Percentiles rank a stretch among this genome's conserved stretches.
Conservation (phyloP, 2,329 filamentous ascomycete species). For the Orbilia quercus region DNA sequence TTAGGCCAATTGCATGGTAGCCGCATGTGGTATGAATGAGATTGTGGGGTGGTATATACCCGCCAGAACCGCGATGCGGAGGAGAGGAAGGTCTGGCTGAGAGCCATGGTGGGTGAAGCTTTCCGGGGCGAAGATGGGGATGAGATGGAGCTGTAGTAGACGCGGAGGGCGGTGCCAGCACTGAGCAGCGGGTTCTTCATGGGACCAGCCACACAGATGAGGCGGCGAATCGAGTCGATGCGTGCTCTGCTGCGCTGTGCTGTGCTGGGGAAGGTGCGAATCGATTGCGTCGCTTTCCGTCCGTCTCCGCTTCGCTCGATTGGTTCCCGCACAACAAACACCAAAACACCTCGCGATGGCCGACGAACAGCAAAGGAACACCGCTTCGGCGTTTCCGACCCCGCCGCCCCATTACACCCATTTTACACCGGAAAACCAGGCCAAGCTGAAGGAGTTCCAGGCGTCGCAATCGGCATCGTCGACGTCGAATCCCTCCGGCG, state of each 20-base stretch:
- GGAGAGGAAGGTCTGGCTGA: slow-evolving; percentile 64
- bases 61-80: slow-evolving; percentile 68
- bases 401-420: slow-evolving; percentile 90
- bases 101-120: slow-evolving; percentile 58
- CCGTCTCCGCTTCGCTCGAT: slow-evolving; percentile 3
- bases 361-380: slow-evolving; percentile 60
- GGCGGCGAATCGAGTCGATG: neutral
- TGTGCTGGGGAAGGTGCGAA: slow-evolving; percentile 7
- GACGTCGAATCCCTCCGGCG: slow-evolving; percentile 58
- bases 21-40: neutral
- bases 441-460: slow-evolving; percentile 69
- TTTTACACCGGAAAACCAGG: slow-evolving; percentile 81
- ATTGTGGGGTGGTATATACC: slow-evolving; percentile 59
- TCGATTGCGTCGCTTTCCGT: slow-evolving; percentile 1
- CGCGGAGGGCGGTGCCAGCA: slow-evolving; percentile 33
- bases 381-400: slow-evolving; percentile 78
- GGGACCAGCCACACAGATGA: neutral
- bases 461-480: slow-evolving; percentile 55
- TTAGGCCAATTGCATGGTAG: neutral
- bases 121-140: slow-evolving; percentile 11
- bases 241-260: slow-evolving; percentile 4
- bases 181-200: slow-evolving; percentile 39
- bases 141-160: slow-evolving; percentile 40
- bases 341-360: slow-evolving; percentile 30
- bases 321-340: slow-evolving; percentile 2